Base-by-base conservation (phyloP, 1,284 basidiomycete species). In the Butyriboletus appendiculatus region DNA sequence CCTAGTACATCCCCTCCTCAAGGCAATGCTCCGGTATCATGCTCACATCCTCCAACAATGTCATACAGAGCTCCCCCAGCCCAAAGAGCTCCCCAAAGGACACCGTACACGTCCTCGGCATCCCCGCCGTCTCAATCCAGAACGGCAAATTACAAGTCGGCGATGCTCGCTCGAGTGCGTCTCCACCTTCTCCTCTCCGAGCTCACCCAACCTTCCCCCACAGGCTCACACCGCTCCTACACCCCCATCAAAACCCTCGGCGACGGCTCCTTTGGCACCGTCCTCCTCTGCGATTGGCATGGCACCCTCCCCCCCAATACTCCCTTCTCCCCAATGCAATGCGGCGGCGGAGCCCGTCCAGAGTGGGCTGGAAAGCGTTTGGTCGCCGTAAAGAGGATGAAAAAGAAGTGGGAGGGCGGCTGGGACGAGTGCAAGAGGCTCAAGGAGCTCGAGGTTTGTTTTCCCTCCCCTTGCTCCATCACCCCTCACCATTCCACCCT, bases 201-300 rank as follows among this genome's bases (percentile, higher is more conserved):
- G 55, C 50, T 49, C 44, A 18, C 39, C 45, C 33, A 40, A 33
- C 39, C 16, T 1, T 1, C 26, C 41, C 18, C 46, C 42, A 37
- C 60, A 84, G 83, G 73, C 61, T 85, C 83, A 24, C 79, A 76
- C 53, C 79, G 81, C 62, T 82, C 81, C 24, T 84, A 82, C 62
- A 84, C 82, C 38, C 78, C 85, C 51, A 82, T 96, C 76, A 96
- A 96, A 77, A 88, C 90, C 59, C 84, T 98, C 70, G 95, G 95
- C 48, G 95, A 97, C 73, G 95, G 95, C 53, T 96, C 94, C 7
- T 98, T 99, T 69, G 96, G 96, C 55, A 98, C 95, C 9, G 96
- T 99, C 57, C 96, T 92, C 87, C 82, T 99, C 61, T 98, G 96
- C 70, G 97, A 99, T 81, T 99, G 96, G 96, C 95, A 97, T 80